Evolutionary conservation across 106 monocot species (phyloP).

Genomic region (Agapanthus africanus): DNA sequence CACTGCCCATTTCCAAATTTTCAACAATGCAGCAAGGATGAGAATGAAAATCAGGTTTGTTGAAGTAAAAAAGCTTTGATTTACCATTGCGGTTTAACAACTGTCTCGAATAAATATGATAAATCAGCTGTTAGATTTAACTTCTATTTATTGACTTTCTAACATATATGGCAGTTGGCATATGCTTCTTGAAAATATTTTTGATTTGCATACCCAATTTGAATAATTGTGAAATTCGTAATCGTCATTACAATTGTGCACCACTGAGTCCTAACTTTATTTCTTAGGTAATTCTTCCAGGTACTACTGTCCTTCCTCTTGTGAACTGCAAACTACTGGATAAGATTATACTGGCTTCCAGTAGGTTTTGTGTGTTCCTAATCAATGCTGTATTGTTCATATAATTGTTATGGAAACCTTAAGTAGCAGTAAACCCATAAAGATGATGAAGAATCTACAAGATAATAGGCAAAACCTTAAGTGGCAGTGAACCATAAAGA

Average conservation of each 20-base stretch:
- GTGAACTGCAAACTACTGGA: neutral
- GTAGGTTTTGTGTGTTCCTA: neutral
- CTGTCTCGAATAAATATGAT: neutral
- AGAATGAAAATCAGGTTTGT: neutral
- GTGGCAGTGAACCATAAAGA: neutral
- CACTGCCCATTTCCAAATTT: neutral
- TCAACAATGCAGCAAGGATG: neutral
- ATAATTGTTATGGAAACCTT: neutral
- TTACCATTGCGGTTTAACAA: neutral
- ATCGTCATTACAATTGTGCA: neutral
- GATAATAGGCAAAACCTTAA: neutral
- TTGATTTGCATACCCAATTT: neutral
- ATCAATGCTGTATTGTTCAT: neutral
- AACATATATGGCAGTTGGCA: neutral
- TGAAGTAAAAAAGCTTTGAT: neutral
- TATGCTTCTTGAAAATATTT: neutral
- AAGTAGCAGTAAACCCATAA: neutral
- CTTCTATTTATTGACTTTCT: neutral
- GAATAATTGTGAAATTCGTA: neutral
- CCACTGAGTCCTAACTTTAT: neutral
- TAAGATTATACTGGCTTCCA: neutral
- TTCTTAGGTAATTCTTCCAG: neutral
- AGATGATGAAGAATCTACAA: neutral
- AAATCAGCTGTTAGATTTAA: neutral
- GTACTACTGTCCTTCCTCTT: neutral